Base-by-base conservation (phyloP, 176 grass and related monocot species). In the Urochloa ruziziensis region DNA sequence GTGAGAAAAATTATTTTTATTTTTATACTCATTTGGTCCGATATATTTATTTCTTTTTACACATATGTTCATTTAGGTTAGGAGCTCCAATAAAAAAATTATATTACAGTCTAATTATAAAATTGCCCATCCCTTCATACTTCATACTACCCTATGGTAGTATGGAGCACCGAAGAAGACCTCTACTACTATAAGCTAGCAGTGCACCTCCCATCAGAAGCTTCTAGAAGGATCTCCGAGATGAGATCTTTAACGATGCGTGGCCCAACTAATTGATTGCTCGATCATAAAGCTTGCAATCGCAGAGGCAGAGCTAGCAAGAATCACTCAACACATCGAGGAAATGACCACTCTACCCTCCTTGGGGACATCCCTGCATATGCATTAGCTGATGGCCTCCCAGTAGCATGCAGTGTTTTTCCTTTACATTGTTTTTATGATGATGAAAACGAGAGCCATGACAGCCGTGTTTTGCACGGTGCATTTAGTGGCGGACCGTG, bases 381-480 rank as follows among this genome's bases (percentile, higher is more conserved):
- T n/a, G n/a, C n/a, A n/a, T n/a, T n/a, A n/a, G n/a, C n/a, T n/a
- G n/a, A n/a, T n/a, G n/a, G n/a, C n/a, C 23, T 57, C 54, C 54
- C 23, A 11, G 57, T 28, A 10, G n/a, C 1, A n/a, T 24, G 21
- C 53, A 56, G 13, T 19, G 25, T 29, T 16, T 58, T 25, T 39
- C 24, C 15, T 13, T 70, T 18, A 2, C 23, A 12, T 1, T 17
- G 11, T 33, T 30, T 52, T 73, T 75, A 21, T 3, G 43, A 40
- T 1, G 16, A 16, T 30, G 82, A 29, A 80, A 80, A 67, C 29
- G 62, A 67, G 46, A 58, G 51, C 21, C 73, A 39, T 27, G 78
- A 25, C n/a, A 67, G 78, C 88, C 83, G 83, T 86, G 63, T 46
- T 82, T n/a, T 48, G 17, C 83, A 90, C 78, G 57, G 73, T 73